These are phyloP conservation scores for Trichoderma semiorbis DNA, from an alignment of 2,329 filamentous ascomycete species.

Conservation along the genomic window DNA sequence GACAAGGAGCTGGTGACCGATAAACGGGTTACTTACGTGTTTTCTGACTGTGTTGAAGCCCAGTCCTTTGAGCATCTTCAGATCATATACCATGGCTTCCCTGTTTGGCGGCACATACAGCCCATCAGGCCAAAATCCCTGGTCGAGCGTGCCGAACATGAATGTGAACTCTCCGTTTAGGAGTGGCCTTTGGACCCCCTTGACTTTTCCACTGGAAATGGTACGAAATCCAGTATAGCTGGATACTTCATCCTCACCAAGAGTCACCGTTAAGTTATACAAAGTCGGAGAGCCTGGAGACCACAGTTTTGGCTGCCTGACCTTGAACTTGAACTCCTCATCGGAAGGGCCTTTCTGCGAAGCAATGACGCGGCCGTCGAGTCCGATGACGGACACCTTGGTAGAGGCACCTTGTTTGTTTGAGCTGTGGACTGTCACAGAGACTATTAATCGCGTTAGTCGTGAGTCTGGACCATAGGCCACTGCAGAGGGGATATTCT, in stretches of 20 bases:
- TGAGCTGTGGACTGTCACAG: conserved; percentile 52
- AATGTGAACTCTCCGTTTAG: conserved; percentile 69
- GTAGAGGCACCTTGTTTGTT: conserved; percentile 33
- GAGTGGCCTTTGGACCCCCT: conserved; percentile 58
- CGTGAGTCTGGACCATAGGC: too few relatives aligned
- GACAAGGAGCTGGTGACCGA: background rate
- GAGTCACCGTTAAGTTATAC: conserved; percentile 59
- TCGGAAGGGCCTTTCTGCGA: conserved; percentile 45
- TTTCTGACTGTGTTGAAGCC: conserved; percentile 71
- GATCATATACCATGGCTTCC: conserved; percentile 66
- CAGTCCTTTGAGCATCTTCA: conserved; percentile 60
- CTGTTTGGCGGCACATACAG: conserved; percentile 61
- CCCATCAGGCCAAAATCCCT: conserved; percentile 70
- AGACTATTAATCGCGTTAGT: conserved; percentile 39
- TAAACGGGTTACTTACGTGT: conserved; percentile 48
- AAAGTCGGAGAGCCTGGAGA: conserved; percentile 59
- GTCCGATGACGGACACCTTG: conserved; percentile 35
- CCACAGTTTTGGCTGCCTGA: conserved; percentile 58
- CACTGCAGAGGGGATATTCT: background rate
- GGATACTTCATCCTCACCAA: conserved; percentile 49
- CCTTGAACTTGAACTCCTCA: conserved; percentile 50
- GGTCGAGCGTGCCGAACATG: conserved; percentile 65
- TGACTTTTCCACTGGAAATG: conserved; percentile 52
- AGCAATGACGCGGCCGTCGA: conserved; percentile 40
- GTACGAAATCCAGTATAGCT: conserved; percentile 71